These are phyloP conservation scores for Fonsecaea nubica DNA, from an alignment of 2,329 filamentous ascomycete genomes.

Conservation along the genomic window DNA sequence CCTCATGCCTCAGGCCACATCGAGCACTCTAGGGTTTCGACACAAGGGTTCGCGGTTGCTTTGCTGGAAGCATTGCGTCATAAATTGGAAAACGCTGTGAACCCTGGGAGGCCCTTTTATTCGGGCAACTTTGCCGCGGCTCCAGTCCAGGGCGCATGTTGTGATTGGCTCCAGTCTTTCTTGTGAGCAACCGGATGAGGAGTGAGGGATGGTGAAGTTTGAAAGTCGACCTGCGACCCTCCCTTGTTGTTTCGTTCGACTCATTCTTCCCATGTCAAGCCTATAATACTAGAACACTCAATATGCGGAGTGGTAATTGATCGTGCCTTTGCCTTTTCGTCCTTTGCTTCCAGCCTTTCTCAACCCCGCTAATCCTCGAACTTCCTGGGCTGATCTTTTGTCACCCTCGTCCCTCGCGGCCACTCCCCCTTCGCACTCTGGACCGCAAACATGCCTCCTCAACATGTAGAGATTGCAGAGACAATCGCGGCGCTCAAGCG, in stretches of 20 bases:
- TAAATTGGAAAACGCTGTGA: neutral
- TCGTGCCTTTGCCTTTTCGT: neutral
- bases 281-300: neutral
- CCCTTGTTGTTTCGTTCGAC: neutral
- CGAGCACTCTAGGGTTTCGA: neutral
- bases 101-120: neutral
- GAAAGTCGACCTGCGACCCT: constrained; percentile 7
- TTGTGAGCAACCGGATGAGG: constrained; percentile 13
- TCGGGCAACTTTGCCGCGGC: constrained; percentile 8
- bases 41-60: neutral
- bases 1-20: neutral
- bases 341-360: neutral
- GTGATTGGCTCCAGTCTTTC: constrained; percentile 9
- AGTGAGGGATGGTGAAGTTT: constrained; percentile 6
- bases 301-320: constrained; percentile 9
- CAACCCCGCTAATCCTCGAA: neutral
- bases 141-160: constrained; percentile 1
- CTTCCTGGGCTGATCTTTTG: neutral
- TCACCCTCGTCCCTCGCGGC: neutral
- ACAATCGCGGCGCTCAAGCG: constrained; percentile 63
- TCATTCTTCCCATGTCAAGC: neutral
- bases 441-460: constrained; percentile 36
- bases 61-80: constrained; percentile 17
- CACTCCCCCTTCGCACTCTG: constrained; percentile 4
- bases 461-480: constrained; percentile 52